A percentile compares a stretch with the other conserved stretches of the same genome.
Evolutionary conservation across 176 grass and related monocot genomes (phyloP).

Genomic region (Avena atlantica): DNA sequence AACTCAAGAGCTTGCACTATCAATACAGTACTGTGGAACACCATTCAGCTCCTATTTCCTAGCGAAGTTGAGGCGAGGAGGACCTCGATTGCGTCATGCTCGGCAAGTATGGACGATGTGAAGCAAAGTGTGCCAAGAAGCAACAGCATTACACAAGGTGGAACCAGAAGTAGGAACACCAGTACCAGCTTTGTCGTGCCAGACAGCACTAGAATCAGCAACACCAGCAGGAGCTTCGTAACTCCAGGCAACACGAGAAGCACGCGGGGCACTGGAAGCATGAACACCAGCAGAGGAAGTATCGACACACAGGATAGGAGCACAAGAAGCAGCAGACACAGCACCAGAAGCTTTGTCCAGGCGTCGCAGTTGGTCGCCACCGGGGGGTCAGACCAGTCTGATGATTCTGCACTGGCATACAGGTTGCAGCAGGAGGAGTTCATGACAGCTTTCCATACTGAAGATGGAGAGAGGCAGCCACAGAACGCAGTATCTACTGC

Average conservation of each 20-base stretch:
- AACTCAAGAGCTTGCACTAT: constrained; percentile 82
- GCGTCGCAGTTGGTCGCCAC: constrained; percentile 50
- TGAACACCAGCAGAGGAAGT: constrained; percentile 33
- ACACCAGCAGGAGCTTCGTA: constrained; percentile 37
- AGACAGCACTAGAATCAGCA: constrained; percentile 44
- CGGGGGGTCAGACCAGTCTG: constrained; percentile 51
- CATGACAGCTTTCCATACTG: constrained; percentile 61
- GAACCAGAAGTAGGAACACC: constrained; percentile 38
- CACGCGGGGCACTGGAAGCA: constrained; percentile 2
- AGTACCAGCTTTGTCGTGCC: constrained; percentile 16
- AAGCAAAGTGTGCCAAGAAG: constrained; percentile 25
- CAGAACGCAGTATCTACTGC: constrained; percentile 53
- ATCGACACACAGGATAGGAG: constrained; percentile 5
- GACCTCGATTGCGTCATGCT: constrained; percentile 32
- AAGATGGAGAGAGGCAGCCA: constrained; percentile 38
- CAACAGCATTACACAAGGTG: constrained; percentile 31
- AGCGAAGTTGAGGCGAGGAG: constrained; percentile 75
- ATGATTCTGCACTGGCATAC: constrained; percentile 74
- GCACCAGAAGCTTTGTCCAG: constrained; percentile 41
- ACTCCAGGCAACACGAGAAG: constrained; percentile 41
- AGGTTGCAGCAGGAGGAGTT: constrained; percentile 92
- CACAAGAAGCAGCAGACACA: constrained; percentile 37
- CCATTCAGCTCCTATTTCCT: constrained; percentile 90
- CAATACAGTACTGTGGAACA: constrained; percentile 95
- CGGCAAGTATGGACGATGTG: constrained; percentile 1